Base-by-base conservation (phyloP, 129 eudicot genomes). In the Centaurea solstitialis region DNA sequence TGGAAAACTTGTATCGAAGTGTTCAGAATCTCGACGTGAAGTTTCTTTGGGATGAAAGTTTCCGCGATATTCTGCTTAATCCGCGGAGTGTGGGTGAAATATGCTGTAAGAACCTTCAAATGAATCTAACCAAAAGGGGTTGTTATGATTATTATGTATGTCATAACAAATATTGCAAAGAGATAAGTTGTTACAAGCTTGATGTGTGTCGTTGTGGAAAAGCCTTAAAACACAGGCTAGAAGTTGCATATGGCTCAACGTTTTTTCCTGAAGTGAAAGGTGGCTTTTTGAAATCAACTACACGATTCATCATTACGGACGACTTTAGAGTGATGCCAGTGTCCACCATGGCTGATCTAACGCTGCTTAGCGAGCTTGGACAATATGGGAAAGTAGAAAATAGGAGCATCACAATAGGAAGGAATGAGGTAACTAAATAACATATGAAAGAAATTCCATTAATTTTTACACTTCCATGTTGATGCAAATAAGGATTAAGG, bases 81-180 rank as follows among this genome's bases (percentile, higher is more conserved):
- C 85, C 88, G 39, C 75, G 85, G 41, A 75, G 79, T 18, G 78
- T 82, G 45, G 40, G 45, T 41, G 85, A 80, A 41, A 21, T 76
- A 5, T 62, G 75, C 59, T 70, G 81, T 15, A 9, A 72, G 81
- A 18, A 80, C 24, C 69, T 85, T 35, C 69, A 62, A 68, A 20
- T 75, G 20, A 7, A 68, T 30, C n/a, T 78, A 24, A 33, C 18
- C 65, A 50, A 9, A 43, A 77, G 4, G 7, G 45, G 76, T 35
- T 24, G 33, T 4, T 6, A 18, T 24, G 22, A n/a, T 26, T 78
- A 26, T 65, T 83, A 62, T 65, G 22, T 15, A 3, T 78, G 86
- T 33, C 5, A 5, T 22, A 7, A 33, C 40, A 0, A 0, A 0
- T 21, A 4, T 0, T 77, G 83, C 43, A 4, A 2, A 0, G 12